Conservation (phyloP, 768 basidiomycete genomes). For the Goffeauzyma gilvescens region DNA sequence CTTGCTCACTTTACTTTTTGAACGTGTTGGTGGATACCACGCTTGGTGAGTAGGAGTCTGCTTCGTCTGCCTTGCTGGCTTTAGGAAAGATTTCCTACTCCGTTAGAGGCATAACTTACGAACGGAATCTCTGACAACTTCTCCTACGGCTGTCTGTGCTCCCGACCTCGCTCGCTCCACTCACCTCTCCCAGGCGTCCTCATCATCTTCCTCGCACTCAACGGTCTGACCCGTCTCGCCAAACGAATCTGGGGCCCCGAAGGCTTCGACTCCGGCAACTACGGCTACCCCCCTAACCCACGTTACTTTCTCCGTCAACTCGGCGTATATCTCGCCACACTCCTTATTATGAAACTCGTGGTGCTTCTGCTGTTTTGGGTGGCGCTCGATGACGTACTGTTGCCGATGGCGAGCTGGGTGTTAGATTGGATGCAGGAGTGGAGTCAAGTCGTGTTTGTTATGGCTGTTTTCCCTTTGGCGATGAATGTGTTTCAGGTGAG, state of each 20-base stretch:
- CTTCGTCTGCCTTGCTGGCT: too few species aligned
- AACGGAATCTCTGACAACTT: too few species aligned
- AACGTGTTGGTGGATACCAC: constrained; percentile 85
- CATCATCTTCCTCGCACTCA: constrained; percentile 56
- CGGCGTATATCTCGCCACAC: constrained; percentile 57
- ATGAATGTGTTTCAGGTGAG: constrained; percentile 30
- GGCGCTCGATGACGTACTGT: constrained; percentile 49
- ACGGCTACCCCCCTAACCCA: constrained; percentile 59
- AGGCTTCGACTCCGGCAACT: constrained; percentile 70
- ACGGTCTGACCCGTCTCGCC: constrained; percentile 45
- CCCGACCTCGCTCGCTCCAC: too few species aligned
- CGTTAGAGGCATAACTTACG: too few species aligned
- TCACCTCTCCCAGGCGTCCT: constrained; percentile 50
- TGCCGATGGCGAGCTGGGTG: constrained; percentile 65
- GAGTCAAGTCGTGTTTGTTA: constrained; percentile 38
- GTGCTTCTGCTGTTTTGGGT: constrained; percentile 51
- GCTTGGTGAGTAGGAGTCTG: constrained; percentile 59
- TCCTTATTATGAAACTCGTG: constrained; percentile 75
- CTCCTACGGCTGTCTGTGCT: neutral
- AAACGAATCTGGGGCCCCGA: constrained; percentile 20
- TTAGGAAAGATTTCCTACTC: too few species aligned
- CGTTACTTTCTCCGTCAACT: constrained; percentile 28
- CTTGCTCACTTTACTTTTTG: constrained; percentile 69
- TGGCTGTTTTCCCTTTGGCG: constrained; percentile 63
- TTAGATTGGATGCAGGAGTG: constrained; percentile 46